A percentile compares a stretch with the other conserved stretches of the same genome.
phyloP scores from a whole-genome alignment of 768 basidiomycete genomes.

The Lactarius deliciosus region DNA sequence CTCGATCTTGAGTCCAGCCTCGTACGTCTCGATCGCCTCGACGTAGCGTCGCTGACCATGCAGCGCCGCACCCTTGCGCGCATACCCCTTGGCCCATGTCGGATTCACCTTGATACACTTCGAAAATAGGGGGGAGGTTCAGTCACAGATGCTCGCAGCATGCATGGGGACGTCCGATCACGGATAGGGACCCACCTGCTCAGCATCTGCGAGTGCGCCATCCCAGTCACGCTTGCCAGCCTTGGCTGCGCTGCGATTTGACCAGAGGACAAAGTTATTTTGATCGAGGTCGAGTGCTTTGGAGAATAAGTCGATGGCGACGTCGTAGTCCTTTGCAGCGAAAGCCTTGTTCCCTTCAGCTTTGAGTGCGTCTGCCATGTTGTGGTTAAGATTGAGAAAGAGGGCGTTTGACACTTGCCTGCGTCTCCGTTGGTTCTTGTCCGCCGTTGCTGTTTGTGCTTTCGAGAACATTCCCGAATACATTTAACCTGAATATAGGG shows the following conservation, averaged over 20 bases:
- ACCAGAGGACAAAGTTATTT: conserved; percentile 84
- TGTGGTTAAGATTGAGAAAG: background rate
- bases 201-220: conserved; percentile 82
- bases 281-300: conserved; percentile 83
- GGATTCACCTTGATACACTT: conserved; percentile 81
- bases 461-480: conserved; percentile 27
- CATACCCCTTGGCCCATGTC: conserved; percentile 87
- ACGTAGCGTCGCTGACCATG: conserved; percentile 79
- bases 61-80: conserved; percentile 88
- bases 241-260: conserved; percentile 89
- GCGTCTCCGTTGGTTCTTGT: background rate
- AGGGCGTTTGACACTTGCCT: background rate
- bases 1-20: conserved; percentile 77
- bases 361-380: conserved; percentile 58
- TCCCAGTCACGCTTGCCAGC: conserved; percentile 80
- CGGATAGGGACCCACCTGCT: conserved; percentile 61
- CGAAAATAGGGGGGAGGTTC: conserved; percentile 6
- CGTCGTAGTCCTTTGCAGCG: conserved; percentile 87
- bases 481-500: conserved; percentile 19
- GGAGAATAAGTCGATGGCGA: conserved; percentile 78
- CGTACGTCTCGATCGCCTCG: conserved; percentile 83
- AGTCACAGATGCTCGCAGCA: background rate
- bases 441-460: background rate
- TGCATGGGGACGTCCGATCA: background rate
- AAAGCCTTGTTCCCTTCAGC: conserved; percentile 96